Conservation (phyloP, 139 green algal species). For the Trebouxia sp. region DNA sequence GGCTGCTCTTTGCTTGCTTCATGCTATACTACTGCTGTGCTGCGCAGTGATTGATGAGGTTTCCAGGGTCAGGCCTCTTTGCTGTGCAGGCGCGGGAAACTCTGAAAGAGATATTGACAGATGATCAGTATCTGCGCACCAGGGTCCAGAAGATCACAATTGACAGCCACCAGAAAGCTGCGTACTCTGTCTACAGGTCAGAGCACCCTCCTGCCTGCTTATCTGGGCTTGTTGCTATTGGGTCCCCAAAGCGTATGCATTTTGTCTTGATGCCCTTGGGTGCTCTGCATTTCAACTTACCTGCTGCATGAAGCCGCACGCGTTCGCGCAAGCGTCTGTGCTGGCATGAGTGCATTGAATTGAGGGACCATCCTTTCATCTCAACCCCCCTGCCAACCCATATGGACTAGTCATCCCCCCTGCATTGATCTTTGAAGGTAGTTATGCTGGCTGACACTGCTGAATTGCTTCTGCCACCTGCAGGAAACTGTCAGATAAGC, state of each 20-base stretch:
- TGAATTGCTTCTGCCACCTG: conserved; percentile 9
- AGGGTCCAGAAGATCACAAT: conserved; percentile 48
- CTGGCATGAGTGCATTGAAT: background rate
- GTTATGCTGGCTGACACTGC: background rate
- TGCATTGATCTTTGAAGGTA: background rate
- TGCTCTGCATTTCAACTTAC: background rate
- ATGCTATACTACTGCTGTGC: background rate
- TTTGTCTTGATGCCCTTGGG: background rate
- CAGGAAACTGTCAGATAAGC: conserved; percentile 57
- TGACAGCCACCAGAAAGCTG: conserved; percentile 53
- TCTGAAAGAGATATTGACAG: conserved; percentile 48
- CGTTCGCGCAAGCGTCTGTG: background rate
- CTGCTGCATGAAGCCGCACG: background rate
- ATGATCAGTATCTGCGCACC: conserved; percentile 63
- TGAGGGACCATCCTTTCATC: too few relatives aligned
- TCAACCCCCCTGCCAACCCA: too few relatives aligned
- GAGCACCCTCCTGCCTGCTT: background rate
- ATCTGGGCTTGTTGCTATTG: background rate
- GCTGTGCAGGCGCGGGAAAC: conserved; percentile 31
- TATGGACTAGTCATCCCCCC: too few relatives aligned
- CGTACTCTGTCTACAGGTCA: conserved; percentile 72
- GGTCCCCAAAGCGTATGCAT: background rate
- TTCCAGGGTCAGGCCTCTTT: too few relatives aligned
- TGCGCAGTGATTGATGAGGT: too few relatives aligned
- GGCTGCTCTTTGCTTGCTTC: too few relatives aligned